These are phyloP conservation scores for Leccinum subgranulosum DNA, from an alignment of 768 basidiomycete species.

Conservation along the genomic window DNA sequence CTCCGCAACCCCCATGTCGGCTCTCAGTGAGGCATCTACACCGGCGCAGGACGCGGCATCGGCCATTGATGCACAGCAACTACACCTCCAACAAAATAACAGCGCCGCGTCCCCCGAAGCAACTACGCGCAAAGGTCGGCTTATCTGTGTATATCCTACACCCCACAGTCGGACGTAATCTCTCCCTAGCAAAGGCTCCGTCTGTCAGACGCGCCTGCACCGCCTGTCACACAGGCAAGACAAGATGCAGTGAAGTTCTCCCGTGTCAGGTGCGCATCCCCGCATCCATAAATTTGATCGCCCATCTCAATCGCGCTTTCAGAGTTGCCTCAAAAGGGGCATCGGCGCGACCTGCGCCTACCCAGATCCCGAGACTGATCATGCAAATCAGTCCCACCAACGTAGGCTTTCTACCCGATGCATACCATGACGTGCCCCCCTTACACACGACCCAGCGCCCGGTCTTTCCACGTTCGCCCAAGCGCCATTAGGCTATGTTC, in stretches of 20 bases:
- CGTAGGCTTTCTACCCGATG: constrained; percentile 14
- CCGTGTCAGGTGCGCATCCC: constrained; percentile 65
- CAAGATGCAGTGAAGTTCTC: constrained; percentile 75
- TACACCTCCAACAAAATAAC: constrained; percentile 40
- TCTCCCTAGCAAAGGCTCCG: constrained; percentile 64
- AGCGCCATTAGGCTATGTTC: constrained; percentile 37
- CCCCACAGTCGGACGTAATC: constrained; percentile 9
- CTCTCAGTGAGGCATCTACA: constrained; percentile 66
- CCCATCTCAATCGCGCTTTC: constrained; percentile 7
- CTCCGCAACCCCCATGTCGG: constrained; percentile 66
- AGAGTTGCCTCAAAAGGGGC: constrained; percentile 84
- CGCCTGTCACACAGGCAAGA: constrained; percentile 81
- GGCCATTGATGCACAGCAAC: constrained; percentile 57
- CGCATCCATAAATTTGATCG: constrained; percentile 1
- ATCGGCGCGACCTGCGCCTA: constrained; percentile 68
- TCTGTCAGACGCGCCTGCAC: constrained; percentile 79
- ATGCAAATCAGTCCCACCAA: constrained; percentile 35
- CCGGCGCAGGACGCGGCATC: constrained; percentile 63
- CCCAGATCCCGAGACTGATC: constrained; percentile 70
- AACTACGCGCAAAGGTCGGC: constrained; percentile 59
- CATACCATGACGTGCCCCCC: neutral
- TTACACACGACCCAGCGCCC: constrained; percentile 26
- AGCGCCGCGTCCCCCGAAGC: constrained; percentile 31
- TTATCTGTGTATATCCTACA: constrained; percentile 8
- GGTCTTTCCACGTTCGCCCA: constrained; percentile 38